phyloP scores from a whole-genome alignment of 306 rosid species.

The Amphicarpaea edgeworthii region DNA sequence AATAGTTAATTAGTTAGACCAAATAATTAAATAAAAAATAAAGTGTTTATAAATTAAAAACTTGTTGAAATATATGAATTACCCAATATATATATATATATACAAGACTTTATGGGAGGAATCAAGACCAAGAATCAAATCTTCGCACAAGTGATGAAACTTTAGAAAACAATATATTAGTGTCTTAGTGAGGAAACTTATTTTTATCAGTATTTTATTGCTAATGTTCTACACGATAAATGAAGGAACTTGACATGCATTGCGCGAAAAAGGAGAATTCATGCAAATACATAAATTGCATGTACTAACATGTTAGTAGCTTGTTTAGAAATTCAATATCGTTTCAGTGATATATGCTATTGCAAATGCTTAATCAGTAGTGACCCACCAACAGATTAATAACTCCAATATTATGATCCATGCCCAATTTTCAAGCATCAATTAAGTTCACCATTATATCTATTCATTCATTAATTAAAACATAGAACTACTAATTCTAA shows the following conservation, averaged over 20 bases:
- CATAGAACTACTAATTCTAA: too few species aligned
- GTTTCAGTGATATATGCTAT: constrained; percentile 12
- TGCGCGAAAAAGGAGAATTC: constrained; percentile 4
- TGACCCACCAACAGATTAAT: constrained; percentile 18
- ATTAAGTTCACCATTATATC: neutral
- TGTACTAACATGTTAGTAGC: constrained; percentile 17
- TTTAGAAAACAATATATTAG: neutral
- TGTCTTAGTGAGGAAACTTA: neutral
- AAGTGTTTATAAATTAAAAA: neutral
- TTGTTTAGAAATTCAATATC: constrained; percentile 10
- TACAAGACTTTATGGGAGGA: neutral
- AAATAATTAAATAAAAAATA: too few species aligned
- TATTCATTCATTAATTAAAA: constrained; percentile 1
- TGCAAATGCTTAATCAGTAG: constrained; percentile 17
- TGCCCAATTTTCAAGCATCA: constrained; percentile 11
- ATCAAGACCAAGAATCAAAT: neutral
- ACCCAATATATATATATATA: too few species aligned
- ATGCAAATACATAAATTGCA: too few species aligned
- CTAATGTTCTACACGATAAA: neutral
- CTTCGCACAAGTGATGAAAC: neutral
- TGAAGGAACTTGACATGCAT: neutral
- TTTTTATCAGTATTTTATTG: neutral
- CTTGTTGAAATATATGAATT: neutral
- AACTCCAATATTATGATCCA: constrained; percentile 7
- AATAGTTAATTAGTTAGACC: neutral